phyloP scores from a whole-genome alignment of 805 yeast genomes.

The Nakazawaea laoshanensis region DNA sequence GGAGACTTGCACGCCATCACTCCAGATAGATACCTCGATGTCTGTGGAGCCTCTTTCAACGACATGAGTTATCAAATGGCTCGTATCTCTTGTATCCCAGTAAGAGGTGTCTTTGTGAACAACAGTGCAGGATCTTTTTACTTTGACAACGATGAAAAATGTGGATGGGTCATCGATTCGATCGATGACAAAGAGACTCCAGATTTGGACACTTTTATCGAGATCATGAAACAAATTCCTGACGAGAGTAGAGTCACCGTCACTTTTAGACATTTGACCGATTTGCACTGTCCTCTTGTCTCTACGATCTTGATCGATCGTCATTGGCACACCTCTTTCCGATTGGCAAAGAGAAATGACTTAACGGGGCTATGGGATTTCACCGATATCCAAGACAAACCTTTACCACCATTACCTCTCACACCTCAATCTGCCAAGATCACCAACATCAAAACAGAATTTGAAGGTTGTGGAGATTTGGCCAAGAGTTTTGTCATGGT shows the following conservation, averaged over 20 bases:
- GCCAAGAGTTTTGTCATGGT: slow-evolving; percentile 69
- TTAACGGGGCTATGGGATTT: slow-evolving; percentile 50
- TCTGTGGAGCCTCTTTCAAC: slow-evolving; percentile 82
- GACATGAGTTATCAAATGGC: slow-evolving; percentile 86
- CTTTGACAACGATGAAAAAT: slow-evolving; percentile 45
- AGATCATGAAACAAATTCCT: slow-evolving; percentile 71
- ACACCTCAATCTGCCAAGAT: slow-evolving; percentile 60
- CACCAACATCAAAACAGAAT: slow-evolving; percentile 58
- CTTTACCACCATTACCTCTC: slow-evolving; percentile 45
- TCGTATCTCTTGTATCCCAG: slow-evolving; percentile 75
- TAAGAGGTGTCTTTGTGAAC: slow-evolving; percentile 73
- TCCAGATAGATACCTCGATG: slow-evolving; percentile 73
- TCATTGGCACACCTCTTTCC: slow-evolving; percentile 73
- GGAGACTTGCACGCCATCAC: slow-evolving; percentile 78
- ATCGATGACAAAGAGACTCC: slow-evolving; percentile 69
- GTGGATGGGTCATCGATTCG: slow-evolving; percentile 77
- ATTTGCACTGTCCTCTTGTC: slow-evolving; percentile 65
- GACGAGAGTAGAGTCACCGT: slow-evolving; percentile 67
- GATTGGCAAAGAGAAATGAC: slow-evolving; percentile 57
- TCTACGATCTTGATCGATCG: slow-evolving; percentile 70
- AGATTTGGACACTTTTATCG: slow-evolving; percentile 66
- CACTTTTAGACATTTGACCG: slow-evolving; percentile 69
- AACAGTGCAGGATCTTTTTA: slow-evolving; percentile 74
- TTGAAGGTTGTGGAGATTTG: slow-evolving; percentile 43
- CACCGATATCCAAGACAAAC: slow-evolving; percentile 44